phyloP scores from a whole-genome alignment of 2,329 filamentous ascomycete species.

The Sporothrix pallida region DNA sequence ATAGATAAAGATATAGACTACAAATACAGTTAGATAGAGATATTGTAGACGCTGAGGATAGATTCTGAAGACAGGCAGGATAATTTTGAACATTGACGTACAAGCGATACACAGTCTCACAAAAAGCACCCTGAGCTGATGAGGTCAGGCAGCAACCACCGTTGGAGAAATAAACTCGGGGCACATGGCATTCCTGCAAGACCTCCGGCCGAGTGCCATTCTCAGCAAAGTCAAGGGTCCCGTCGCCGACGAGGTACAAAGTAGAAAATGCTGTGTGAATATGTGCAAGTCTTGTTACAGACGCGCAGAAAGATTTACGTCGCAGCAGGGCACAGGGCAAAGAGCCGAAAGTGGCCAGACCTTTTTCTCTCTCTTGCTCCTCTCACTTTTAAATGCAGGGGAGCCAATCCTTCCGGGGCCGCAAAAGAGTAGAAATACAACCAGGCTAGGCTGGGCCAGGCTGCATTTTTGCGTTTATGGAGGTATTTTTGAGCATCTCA shows the following conservation, averaged over 20 bases:
- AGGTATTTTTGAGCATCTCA: neutral
- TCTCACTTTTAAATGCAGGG: neutral
- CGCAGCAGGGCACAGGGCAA: neutral
- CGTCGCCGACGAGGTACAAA: neutral
- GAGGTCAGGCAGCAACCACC: neutral
- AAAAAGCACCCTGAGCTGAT: neutral
- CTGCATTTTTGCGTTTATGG: no score
- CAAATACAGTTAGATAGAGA: neutral
- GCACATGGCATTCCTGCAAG: neutral
- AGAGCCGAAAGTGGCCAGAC: neutral
- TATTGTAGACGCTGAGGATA: neutral
- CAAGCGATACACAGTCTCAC: neutral
- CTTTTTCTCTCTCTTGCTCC: neutral
- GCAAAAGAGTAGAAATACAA: constrained; percentile 7
- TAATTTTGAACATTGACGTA: neutral
- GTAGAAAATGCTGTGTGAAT: neutral
- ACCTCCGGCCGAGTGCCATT: neutral
- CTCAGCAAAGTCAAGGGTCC: neutral
- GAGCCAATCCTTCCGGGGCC: constrained; percentile 13
- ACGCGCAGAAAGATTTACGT: neutral
- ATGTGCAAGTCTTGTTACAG: neutral
- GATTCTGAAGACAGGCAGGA: neutral
- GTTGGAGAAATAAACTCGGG: neutral
- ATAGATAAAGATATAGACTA: neutral
- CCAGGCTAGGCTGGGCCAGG: neutral